Percentiles rank a stretch among this genome's conserved stretches.
phyloP scores from a whole-genome alignment of 2,329 filamentous ascomycete genomes.

The Penicillium sclerotiorum region DNA sequence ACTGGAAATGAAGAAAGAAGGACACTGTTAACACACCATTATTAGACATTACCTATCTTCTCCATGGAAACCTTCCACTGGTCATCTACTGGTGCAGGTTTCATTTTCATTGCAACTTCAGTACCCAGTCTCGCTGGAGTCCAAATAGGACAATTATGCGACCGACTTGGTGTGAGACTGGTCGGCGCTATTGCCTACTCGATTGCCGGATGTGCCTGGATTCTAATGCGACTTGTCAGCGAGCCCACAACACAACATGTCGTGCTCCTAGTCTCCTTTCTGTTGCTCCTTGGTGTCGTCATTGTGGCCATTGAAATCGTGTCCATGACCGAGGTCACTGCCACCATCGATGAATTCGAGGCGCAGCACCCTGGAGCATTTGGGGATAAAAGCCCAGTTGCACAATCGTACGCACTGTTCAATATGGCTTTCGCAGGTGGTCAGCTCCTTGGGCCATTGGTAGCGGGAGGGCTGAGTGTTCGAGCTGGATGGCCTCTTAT shows the following conservation, averaged over 20 bases:
- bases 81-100: slow-evolving; percentile 57
- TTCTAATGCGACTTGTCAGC: slow-evolving; percentile 64
- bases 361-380: slow-evolving; percentile 69
- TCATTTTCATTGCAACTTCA: slow-evolving; percentile 55
- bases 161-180: slow-evolving; percentile 64
- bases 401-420: slow-evolving; percentile 65
- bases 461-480: slow-evolving; percentile 48
- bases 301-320: slow-evolving; percentile 62
- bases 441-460: slow-evolving; percentile 59
- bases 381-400: slow-evolving; percentile 55
- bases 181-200: slow-evolving; percentile 58
- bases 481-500: slow-evolving; percentile 22
- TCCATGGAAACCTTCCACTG: slow-evolving; percentile 58
- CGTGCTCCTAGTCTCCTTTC: slow-evolving; percentile 63
- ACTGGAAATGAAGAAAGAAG: no score
- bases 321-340: slow-evolving; percentile 69
- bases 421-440: slow-evolving; percentile 62
- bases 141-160: background rate
- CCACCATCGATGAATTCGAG: slow-evolving; percentile 55
- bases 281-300: slow-evolving; percentile 61
- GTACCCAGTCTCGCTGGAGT: background rate
- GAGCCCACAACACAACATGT: slow-evolving; percentile 62
- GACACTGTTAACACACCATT: no score
- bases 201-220: slow-evolving; percentile 58
- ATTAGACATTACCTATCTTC: slow-evolving; percentile 61